phyloP scores from a whole-genome alignment of 345 rosid genomes.

The Pistacia atlantica region DNA sequence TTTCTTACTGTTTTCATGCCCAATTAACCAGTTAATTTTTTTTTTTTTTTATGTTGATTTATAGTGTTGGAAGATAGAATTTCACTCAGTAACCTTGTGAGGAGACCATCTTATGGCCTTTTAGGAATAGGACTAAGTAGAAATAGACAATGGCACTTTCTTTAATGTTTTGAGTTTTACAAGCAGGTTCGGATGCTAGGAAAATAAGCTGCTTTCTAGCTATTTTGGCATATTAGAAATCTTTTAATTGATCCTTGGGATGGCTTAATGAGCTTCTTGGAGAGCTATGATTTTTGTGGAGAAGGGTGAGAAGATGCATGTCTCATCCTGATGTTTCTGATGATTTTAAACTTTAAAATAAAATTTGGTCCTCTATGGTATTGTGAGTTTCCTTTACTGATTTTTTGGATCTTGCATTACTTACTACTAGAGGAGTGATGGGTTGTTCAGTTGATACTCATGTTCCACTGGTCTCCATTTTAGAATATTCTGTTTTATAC shows the following conservation, averaged over 20 bases:
- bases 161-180: not conserved
- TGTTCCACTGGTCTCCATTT: not conserved
- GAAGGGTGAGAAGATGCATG: not conserved
- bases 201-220: not conserved
- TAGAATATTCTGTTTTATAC: conserved; percentile 1
- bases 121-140: not conserved
- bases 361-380: not conserved
- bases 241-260: not conserved
- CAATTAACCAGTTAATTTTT: too few species aligned
- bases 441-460: not conserved
- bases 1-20: too few species aligned
- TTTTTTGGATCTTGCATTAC: not conserved
- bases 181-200: not conserved
- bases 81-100: not conserved
- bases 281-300: not conserved
- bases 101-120: not conserved
- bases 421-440: not conserved
- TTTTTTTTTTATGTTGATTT: not conserved
- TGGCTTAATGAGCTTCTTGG: not conserved
- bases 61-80: not conserved
- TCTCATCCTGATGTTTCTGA: too few species aligned
- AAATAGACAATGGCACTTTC: not conserved
- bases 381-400: not conserved
- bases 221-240: not conserved
- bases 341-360: not conserved